Evolutionary conservation across 768 basidiomycete species (phyloP), one percentile per base, ranked within the genome.

Genomic region (Amanita jacksonii): DNA sequence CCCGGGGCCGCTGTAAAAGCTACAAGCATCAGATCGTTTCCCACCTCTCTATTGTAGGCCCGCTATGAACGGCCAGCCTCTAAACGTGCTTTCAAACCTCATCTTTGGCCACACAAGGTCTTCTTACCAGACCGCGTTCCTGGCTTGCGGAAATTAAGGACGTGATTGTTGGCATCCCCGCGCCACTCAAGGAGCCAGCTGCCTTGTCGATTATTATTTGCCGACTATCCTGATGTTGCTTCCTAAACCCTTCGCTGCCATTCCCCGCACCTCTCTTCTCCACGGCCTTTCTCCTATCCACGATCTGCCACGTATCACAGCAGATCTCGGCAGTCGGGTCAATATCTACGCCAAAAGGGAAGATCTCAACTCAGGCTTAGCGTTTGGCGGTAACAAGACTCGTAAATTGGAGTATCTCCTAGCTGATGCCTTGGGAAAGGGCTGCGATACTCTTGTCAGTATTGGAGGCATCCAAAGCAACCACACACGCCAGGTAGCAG

Each of bases 381-480:
- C 41, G 3, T 42, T 31, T 10, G 41, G 41, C 13, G 41, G 41
- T 24, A 42, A 42, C 32, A 42, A 42, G 20, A 42, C 23, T 19
- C 41, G 41, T 3, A 42, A 42, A 33, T 15, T 42, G 20, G 41
- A 42, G 31, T 42, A 42, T 31, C 31, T 42, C 30, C 6, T 42
- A 8, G 41, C 41, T 13, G 41, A 42, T 22, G 41, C 41, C n/a
- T 23, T 42, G 32, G 41, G 22, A 15, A 18, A 42, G 15, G 31
- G 41, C 20, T 42, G 41, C 22, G 41, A 42, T 22, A 42, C 41
- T 8, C 41, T 42, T 5, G 32, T 42, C 30, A 42, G 41, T 9
- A 42, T 42, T 8, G 41, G 41, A 12, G 41, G 41, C 31, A 31
- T 33, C 15, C 41, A 42, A 20, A 42, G 41, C 41, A 42, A 42